phyloP scores from a whole-genome alignment of 495 filamentous ascomycete genomes.

The Hypoxylon crocopeplum region DNA sequence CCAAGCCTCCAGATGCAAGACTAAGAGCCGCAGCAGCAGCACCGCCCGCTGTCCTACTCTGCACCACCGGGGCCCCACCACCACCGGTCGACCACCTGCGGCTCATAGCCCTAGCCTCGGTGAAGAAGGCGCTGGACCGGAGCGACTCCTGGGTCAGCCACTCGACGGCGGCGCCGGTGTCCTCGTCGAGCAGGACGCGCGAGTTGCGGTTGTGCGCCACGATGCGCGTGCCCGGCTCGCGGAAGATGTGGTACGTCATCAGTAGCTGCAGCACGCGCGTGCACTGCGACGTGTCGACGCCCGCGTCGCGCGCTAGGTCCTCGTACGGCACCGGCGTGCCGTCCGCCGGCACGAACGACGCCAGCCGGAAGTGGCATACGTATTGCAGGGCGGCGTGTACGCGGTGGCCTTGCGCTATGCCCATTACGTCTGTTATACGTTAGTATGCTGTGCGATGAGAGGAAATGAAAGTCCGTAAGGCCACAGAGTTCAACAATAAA shows the following conservation, averaged over 20 bases:
- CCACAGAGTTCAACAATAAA: background rate
- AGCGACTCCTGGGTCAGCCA: slow-evolving; percentile 34
- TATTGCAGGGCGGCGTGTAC: slow-evolving; percentile 34
- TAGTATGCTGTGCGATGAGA: background rate
- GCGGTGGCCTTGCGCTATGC: slow-evolving; percentile 34
- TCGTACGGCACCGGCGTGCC: slow-evolving; percentile 32
- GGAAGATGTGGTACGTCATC: slow-evolving; percentile 59
- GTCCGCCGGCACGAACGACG: slow-evolving; percentile 25
- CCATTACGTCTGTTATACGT: slow-evolving; percentile 26
- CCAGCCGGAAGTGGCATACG: slow-evolving; percentile 32
- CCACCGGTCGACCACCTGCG: slow-evolving; percentile 23
- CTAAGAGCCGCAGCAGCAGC: too few species aligned
- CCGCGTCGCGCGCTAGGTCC: slow-evolving; percentile 20
- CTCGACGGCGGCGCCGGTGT: slow-evolving; percentile 32
- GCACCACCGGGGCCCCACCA: too few species aligned
- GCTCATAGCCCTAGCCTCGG: slow-evolving; percentile 23
- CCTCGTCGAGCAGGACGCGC: slow-evolving; percentile 44
- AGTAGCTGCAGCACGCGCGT: slow-evolving; percentile 32
- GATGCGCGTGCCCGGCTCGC: slow-evolving; percentile 47
- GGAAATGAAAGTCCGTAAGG: too few species aligned
- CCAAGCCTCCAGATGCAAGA: slow-evolving; percentile 1
- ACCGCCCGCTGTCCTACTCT: too few species aligned
- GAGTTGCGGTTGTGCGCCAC: slow-evolving; percentile 46
- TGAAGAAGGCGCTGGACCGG: slow-evolving; percentile 30
- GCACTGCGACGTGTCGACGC: slow-evolving; percentile 33